Evolutionary conservation across 768 basidiomycete species (phyloP).

Genomic region (Boletus coccyginus): DNA sequence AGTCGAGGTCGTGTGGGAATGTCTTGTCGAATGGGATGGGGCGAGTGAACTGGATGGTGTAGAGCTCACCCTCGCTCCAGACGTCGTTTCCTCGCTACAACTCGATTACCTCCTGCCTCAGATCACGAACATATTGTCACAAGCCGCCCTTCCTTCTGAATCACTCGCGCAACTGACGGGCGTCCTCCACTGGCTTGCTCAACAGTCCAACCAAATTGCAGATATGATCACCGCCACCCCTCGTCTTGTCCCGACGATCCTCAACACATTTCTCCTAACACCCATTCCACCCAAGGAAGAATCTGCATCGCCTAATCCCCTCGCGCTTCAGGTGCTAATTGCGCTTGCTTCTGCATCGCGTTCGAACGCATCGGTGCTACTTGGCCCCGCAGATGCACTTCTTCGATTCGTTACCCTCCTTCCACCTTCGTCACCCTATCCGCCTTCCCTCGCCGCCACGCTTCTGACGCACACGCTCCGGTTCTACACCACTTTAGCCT

Average conservation of each 20-base stretch:
- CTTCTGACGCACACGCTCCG: slow-evolving; percentile 58
- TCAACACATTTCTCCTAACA: slow-evolving; percentile 57
- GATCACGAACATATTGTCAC: slow-evolving; percentile 38
- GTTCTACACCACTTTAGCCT: slow-evolving; percentile 63
- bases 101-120: slow-evolving; percentile 52
- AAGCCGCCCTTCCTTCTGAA: slow-evolving; percentile 44
- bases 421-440: slow-evolving; percentile 44
- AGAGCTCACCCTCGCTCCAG: slow-evolving; percentile 36
- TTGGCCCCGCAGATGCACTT: slow-evolving; percentile 58
- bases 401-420: slow-evolving; percentile 68
- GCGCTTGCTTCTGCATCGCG: slow-evolving; percentile 65
- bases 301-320: slow-evolving; percentile 36
- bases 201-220: slow-evolving; percentile 54
- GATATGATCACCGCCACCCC: slow-evolving; percentile 49
- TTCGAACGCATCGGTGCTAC: slow-evolving; percentile 55
- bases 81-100: slow-evolving; percentile 17
- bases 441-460: slow-evolving; percentile 34
- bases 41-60: slow-evolving; percentile 36
- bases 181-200: slow-evolving; percentile 59
- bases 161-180: slow-evolving; percentile 56
- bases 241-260: slow-evolving; percentile 48
- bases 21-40: slow-evolving; percentile 63
- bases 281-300: slow-evolving; percentile 42
- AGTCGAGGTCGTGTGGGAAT: slow-evolving; percentile 72
- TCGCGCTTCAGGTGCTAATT: slow-evolving; percentile 55